These are phyloP conservation scores for Thamnidium elegans DNA, from an alignment of 192 early-diverging fungal species.

Conservation along the genomic window DNA sequence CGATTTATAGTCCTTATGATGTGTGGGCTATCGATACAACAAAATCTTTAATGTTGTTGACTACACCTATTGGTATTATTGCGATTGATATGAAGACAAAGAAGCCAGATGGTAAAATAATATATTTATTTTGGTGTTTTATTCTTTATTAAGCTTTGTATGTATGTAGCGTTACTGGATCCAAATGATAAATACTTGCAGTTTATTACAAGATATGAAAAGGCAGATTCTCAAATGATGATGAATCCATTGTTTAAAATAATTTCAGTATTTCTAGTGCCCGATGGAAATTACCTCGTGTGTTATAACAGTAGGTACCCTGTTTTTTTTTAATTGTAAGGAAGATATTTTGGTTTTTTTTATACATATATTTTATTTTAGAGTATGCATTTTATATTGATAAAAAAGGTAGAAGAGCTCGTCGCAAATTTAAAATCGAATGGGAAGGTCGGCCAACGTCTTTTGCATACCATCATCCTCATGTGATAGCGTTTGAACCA, in stretches of 20 bases:
- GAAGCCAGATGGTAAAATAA: constrained; percentile 66
- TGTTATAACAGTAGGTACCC: constrained; percentile 80
- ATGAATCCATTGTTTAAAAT: constrained; percentile 52
- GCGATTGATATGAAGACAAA: constrained; percentile 83
- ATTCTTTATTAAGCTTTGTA: constrained; percentile 23
- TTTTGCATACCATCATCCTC: constrained; percentile 80
- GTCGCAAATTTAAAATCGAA: constrained; percentile 72
- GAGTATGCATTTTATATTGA: constrained; percentile 94
- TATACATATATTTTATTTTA: too few relatives aligned
- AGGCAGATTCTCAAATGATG: constrained; percentile 15
- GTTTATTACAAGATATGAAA: constrained; percentile 79
- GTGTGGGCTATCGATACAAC: constrained; percentile 81
- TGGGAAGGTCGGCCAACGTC: constrained; percentile 84
- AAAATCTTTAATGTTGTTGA: constrained; percentile 78
- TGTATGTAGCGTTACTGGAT: constrained; percentile 65
- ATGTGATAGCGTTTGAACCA: constrained; percentile 87
- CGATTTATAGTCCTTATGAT: constrained; percentile 92
- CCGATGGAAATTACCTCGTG: constrained; percentile 74
- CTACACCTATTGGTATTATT: constrained; percentile 86
- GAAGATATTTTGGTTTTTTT: too few relatives aligned
- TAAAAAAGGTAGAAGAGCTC: constrained; percentile 72
- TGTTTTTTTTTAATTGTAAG: too few relatives aligned
- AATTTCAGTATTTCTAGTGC: constrained; percentile 77
- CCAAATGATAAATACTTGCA: constrained; percentile 72
- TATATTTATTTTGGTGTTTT: neutral